phyloP scores from a whole-genome alignment of 495 filamentous ascomycete genomes.

The Penicillium angulare region DNA sequence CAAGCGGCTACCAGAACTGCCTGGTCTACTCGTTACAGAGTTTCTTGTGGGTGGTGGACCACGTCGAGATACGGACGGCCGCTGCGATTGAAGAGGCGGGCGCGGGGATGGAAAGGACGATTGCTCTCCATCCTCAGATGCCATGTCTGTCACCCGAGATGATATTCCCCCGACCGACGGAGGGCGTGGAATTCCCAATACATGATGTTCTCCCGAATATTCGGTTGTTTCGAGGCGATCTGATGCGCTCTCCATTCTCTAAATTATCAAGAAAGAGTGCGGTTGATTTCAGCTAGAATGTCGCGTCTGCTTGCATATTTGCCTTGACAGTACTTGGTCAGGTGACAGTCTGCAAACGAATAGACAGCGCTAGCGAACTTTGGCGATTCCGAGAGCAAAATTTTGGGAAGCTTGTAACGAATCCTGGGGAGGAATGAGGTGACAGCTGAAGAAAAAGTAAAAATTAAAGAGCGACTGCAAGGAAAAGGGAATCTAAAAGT shows the following conservation, averaged over 20 bases:
- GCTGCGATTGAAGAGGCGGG: conserved; percentile 44
- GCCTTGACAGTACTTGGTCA: neutral
- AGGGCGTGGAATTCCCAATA: conserved; percentile 42
- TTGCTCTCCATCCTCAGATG: conserved; percentile 51
- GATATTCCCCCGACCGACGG: conserved; percentile 64
- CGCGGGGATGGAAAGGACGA: conserved; percentile 42
- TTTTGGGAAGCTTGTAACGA: too few relatives aligned
- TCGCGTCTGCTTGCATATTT: neutral
- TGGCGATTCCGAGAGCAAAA: neutral
- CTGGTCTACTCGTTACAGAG: conserved; percentile 50
- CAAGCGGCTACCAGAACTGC: conserved; percentile 67
- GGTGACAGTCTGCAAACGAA: too few relatives aligned
- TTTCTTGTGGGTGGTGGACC: conserved; percentile 42
- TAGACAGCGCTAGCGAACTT: neutral
- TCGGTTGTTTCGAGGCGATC: conserved; percentile 28
- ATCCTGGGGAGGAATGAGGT: too few relatives aligned
- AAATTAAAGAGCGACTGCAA: neutral
- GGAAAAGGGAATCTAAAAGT: neutral
- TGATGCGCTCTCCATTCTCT: conserved; percentile 28
- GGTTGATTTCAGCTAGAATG: neutral
- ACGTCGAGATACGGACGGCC: conserved; percentile 47
- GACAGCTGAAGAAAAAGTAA: too few relatives aligned
- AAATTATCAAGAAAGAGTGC: neutral
- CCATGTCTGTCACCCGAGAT: conserved; percentile 80
- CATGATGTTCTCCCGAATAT: too few relatives aligned